Evolutionary conservation across 306 rosid genomes (phyloP).

Genomic region (Carpinus fangiana): DNA sequence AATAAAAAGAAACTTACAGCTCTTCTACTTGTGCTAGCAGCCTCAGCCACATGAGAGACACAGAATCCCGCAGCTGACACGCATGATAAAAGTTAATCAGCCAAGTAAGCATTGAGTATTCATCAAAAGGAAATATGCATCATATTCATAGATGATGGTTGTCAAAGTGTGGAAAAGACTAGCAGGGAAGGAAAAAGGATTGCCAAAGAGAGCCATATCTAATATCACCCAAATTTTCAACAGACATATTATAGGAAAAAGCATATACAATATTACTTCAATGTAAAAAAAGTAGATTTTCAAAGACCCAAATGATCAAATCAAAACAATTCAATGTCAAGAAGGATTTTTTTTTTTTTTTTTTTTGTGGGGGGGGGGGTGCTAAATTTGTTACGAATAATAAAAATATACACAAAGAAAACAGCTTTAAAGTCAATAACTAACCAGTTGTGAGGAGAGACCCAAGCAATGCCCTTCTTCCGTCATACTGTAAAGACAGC

Average conservation of each 20-base stretch:
- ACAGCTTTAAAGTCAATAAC: constrained; percentile 10
- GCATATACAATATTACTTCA: neutral
- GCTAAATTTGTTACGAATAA: neutral
- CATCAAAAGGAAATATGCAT: neutral
- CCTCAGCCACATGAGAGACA: constrained; percentile 48
- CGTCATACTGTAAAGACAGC: constrained; percentile 47
- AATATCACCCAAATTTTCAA: neutral
- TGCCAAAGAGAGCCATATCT: neutral
- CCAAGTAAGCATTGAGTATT: neutral
- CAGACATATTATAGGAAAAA: neutral
- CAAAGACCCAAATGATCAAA: constrained; percentile 2
- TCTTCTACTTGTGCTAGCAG: constrained; percentile 66
- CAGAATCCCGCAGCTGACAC: constrained; percentile 44
- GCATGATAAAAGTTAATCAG: constrained; percentile 1
- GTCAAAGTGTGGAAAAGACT: neutral
- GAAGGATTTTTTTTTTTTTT: too few relatives aligned
- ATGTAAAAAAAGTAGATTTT: neutral
- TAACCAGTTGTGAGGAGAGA: constrained; percentile 70
- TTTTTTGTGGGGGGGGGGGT: too few relatives aligned
- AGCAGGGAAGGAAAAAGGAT: neutral
- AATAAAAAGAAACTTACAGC: constrained; percentile 47
- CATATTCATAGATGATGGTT: neutral
- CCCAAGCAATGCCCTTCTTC: constrained; percentile 70
- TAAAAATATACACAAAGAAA: neutral
- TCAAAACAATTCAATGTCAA: neutral